phyloP scores from a whole-genome alignment of 2,329 filamentous ascomycete genomes.

The Xylariales sp. region DNA sequence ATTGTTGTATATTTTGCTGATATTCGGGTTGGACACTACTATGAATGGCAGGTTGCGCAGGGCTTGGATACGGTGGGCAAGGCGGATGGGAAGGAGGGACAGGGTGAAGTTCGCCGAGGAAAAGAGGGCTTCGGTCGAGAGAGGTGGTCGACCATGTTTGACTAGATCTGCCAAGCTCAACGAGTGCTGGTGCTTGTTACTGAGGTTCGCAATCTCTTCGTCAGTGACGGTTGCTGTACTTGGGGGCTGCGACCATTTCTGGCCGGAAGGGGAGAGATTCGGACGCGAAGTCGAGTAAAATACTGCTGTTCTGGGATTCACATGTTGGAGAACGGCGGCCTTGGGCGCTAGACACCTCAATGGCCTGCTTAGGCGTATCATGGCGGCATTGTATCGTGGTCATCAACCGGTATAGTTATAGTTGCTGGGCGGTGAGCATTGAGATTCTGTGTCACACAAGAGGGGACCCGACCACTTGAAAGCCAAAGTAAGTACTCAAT shows the following conservation, averaged over 20 bases:
- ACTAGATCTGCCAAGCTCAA: constrained; percentile 85
- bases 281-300: constrained; percentile 12
- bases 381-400: constrained; percentile 37
- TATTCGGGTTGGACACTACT: constrained; percentile 95
- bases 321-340: constrained; percentile 17
- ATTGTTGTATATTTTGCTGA: constrained; percentile 91
- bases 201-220: constrained; percentile 73
- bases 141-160: constrained; percentile 77
- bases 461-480: no score
- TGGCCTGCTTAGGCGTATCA: constrained; percentile 36
- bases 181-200: constrained; percentile 71
- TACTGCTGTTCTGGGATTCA: no score
- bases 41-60: constrained; percentile 94
- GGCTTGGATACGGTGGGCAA: constrained; percentile 90
- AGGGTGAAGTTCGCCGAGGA: constrained; percentile 95
- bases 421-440: constrained; percentile 3
- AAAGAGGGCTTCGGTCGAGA: constrained; percentile 74
- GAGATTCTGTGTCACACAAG: background rate
- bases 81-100: constrained; percentile 81
- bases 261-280: constrained; percentile 11
- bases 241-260: constrained; percentile 37
- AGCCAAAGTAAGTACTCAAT: no score
- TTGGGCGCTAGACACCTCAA: constrained; percentile 31
- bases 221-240: constrained; percentile 54
- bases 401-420: background rate